A percentile compares a stretch with the other conserved stretches of the same genome.
phyloP scores from a whole-genome alignment of 164 flowering plant species.

The Magnolia sinica region DNA sequence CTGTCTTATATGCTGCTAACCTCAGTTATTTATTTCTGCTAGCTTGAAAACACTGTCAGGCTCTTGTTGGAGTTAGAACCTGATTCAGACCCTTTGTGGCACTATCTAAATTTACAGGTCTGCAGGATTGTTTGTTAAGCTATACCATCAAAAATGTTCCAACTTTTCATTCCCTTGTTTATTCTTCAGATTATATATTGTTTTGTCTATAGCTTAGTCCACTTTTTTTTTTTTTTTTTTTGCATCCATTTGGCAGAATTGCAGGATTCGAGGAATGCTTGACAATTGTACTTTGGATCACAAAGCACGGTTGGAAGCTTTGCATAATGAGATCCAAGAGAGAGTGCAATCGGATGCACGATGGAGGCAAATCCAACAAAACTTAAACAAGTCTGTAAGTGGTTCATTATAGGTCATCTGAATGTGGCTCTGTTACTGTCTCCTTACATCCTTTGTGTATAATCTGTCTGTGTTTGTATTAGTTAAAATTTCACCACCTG shows the following conservation, averaged over 20 bases:
- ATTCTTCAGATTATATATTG: neutral
- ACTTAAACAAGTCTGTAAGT: slow-evolving; percentile 61
- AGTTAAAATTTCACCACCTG: neutral
- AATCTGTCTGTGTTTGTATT: neutral
- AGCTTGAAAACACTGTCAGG: slow-evolving; percentile 96
- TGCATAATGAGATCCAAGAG: slow-evolving; percentile 75
- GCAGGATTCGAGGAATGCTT: slow-evolving; percentile 80
- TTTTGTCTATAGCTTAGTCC: neutral
- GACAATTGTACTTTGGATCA: slow-evolving; percentile 88
- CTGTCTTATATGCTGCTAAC: neutral
- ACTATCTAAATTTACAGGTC: slow-evolving; percentile 92
- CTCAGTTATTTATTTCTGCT: slow-evolving; percentile 18
- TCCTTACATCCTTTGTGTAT: neutral
- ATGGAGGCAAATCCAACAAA: slow-evolving; percentile 83
- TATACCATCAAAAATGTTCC: neutral
- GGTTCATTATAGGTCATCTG: neutral
- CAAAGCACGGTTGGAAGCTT: slow-evolving; percentile 70
- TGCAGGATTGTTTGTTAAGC: slow-evolving; percentile 3
- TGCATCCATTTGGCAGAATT: slow-evolving; percentile 54
- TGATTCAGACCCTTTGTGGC: slow-evolving; percentile 97
- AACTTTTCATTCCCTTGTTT: neutral
- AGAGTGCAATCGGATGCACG: slow-evolving; percentile 76
- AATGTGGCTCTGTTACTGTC: neutral
- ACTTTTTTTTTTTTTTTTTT: slow-evolving; percentile 3
- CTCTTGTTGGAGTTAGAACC: slow-evolving; percentile 96